Base-by-base conservation (phyloP, 1,284 basidiomycete species). In the Psilocybe mexicana region DNA sequence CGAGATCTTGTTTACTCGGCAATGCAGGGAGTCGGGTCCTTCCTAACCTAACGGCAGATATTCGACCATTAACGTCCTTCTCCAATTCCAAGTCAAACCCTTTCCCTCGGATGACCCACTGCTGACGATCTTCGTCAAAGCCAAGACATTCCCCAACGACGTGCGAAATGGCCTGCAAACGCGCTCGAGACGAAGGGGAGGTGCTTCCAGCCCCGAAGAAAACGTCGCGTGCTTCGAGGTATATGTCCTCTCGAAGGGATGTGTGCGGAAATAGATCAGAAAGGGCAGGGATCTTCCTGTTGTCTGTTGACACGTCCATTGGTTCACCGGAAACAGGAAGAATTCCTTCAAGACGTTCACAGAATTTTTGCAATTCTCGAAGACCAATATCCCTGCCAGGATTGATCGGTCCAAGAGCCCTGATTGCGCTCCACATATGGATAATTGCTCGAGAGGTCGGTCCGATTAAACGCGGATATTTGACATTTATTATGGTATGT, bases 301-400 rank as follows among this genome's bases (percentile, higher is more conserved):
- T 61, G 1, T 71, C 70, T 14, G 62, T 52, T 10, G 48, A 51
- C 26, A 79, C 54, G 52, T 80, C 78, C 79, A 84, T 80, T 3
- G 74, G 62, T 51, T 74, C 74, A 61, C 76, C 69, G 5, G 75
- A 77, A 3, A 75, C 55, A 0, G 90, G 85, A 0, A 93, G 69
- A 7, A 92, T 72, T 10, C 75, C 73, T 51, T 90, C 82, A 3
- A 96, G 79, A 40, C 96, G 85, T 0, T 76, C 78, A 70, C 93
- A 96, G 76, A 94, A 94, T 68, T 92, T 96, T 71, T 95, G 87
- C 54, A 98, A 76, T 69, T 98, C 95, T 23, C 94, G 83, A 53
- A 98, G 71, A 1, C 94, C 94, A 47, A 93, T 76, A 46, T 83
- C 77, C 38, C 87, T 75, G 35, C 77, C 74, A n/a, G 83, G 84